Conservation (phyloP, 176 grass and related monocot genomes). For the Oryza coarctata region DNA sequence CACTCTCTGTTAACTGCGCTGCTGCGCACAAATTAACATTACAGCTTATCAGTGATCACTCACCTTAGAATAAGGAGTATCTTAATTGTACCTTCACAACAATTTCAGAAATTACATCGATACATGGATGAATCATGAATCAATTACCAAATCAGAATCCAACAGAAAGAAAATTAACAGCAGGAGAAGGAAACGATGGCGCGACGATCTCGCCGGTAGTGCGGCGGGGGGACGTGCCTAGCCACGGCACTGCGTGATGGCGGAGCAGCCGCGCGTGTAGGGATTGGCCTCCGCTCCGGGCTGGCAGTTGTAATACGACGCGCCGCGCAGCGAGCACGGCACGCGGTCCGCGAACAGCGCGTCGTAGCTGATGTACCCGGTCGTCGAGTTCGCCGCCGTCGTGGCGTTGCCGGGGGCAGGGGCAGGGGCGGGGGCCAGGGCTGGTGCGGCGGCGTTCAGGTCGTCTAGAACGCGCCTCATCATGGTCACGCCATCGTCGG, state of each 20-base stretch:
- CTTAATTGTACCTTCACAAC: background rate
- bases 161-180: background rate
- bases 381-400: background rate
- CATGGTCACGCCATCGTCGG: background rate
- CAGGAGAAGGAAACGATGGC: background rate
- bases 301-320: conserved; percentile 82
- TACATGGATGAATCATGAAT: background rate
- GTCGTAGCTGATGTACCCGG: conserved; percentile 60
- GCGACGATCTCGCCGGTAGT: background rate
- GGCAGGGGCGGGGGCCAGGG: background rate
- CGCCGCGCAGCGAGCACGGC: conserved; percentile 44
- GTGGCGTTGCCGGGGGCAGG: background rate
- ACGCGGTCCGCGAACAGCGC: conserved; percentile 17
- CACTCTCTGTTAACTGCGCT: no score
- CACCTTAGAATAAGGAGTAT: background rate
- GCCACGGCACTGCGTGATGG: conserved; percentile 51
- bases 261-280: conserved; percentile 58
- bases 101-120: background rate
- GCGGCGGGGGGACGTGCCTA: no score
- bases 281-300: conserved; percentile 56
- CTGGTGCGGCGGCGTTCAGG: background rate
- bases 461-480: conserved; percentile 33
- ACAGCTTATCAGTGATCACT: background rate
- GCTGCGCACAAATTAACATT: background rate
- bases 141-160: background rate